Percentiles rank a stretch among this genome's conserved stretches.
Evolutionary conservation across 2,329 filamentous ascomycete species (phyloP).

Genomic region (Colletotrichum siamense): DNA sequence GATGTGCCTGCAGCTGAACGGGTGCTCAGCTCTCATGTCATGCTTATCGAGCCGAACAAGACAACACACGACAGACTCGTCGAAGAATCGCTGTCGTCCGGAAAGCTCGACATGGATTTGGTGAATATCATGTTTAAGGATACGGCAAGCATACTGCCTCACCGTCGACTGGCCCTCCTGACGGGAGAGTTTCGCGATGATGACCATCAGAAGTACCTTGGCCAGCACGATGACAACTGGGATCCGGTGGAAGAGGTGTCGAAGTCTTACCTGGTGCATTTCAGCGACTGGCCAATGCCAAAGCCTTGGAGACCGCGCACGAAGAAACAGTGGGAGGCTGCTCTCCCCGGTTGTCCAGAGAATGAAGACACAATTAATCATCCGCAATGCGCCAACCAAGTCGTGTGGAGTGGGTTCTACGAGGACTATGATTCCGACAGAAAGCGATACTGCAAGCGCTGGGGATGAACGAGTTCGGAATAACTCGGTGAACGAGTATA

Average conservation of each 20-base stretch:
- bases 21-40: slow-evolving; percentile 56
- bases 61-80: slow-evolving; percentile 32
- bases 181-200: slow-evolving; percentile 66
- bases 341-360: not conserved
- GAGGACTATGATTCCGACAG: not conserved
- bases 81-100: slow-evolving; percentile 42
- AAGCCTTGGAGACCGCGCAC: slow-evolving; percentile 54
- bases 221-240: slow-evolving; percentile 61
- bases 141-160: slow-evolving; percentile 66
- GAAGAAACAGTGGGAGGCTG: slow-evolving; percentile 8
- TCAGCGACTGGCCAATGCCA: slow-evolving; percentile 74
- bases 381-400: slow-evolving; percentile 5
- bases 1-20: slow-evolving; percentile 49
- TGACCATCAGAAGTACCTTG: slow-evolving; percentile 50
- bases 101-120: slow-evolving; percentile 71
- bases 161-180: slow-evolving; percentile 66
- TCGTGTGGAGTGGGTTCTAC: slow-evolving; percentile 10
- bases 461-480: not conserved
- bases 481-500: not conserved
- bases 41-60: slow-evolving; percentile 58
- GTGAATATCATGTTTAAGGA: slow-evolving; percentile 67
- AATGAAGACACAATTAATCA: not conserved
- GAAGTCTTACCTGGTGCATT: slow-evolving; percentile 72
- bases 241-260: slow-evolving; percentile 56
- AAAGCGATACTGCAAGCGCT: not conserved